phyloP scores from a whole-genome alignment of 1,284 basidiomycete species.

The Ganoderma lingzhi region DNA sequence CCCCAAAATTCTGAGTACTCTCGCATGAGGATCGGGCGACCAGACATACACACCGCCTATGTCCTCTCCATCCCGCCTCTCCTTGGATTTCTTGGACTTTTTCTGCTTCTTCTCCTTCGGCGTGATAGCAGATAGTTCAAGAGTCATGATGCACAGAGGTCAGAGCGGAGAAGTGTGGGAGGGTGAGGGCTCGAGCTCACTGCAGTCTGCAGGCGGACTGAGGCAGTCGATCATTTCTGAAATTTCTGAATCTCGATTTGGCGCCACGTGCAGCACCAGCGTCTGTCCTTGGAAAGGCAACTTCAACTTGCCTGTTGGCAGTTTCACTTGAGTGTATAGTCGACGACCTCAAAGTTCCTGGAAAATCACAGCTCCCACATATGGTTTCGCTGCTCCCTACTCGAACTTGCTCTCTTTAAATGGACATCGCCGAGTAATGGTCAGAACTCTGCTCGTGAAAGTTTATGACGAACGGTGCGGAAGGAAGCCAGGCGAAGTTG shows the following conservation, averaged over 20 bases:
- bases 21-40: background rate
- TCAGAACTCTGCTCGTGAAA: background rate
- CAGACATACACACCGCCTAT: constrained; percentile 41
- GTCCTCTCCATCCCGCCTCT: constrained; percentile 25
- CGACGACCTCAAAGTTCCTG: too few relatives aligned
- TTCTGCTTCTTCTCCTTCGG: constrained; percentile 6
- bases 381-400: too few relatives aligned
- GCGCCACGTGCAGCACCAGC: background rate
- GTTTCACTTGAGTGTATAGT: too few relatives aligned
- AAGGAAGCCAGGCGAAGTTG: background rate
- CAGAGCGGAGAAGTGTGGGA: background rate
- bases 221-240: background rate
- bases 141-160: constrained; percentile 12
- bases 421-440: too few relatives aligned
- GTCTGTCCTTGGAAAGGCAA: too few relatives aligned
- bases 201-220: background rate
- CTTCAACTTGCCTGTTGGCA: too few relatives aligned
- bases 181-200: background rate
- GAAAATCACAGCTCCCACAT: too few relatives aligned
- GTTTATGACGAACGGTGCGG: too few relatives aligned
- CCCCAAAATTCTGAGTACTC: background rate
- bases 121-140: background rate
- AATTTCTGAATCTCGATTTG: constrained; percentile 2
- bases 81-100: constrained; percentile 37
- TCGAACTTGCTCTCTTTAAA: too few relatives aligned